Evolutionary conservation across 2,329 filamentous ascomycete species (phyloP).

Genomic region (Endocalyx cinctus): DNA sequence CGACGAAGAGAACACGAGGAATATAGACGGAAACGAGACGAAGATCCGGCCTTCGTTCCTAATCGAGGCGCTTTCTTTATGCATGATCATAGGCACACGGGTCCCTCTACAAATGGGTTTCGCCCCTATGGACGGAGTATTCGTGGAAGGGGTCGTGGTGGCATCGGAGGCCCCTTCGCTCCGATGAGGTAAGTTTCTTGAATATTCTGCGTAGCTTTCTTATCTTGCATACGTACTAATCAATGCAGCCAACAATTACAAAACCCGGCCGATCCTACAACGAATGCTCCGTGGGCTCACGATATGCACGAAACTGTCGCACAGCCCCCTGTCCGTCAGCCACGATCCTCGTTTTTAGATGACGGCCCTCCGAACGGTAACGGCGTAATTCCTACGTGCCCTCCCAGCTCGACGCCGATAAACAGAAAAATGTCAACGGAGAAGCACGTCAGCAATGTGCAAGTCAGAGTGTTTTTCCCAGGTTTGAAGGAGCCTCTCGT

Average conservation of each 20-base stretch:
- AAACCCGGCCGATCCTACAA: conserved; percentile 54
- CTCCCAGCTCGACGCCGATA: conserved; percentile 59
- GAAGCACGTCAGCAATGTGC: conserved; percentile 76
- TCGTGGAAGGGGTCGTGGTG: conserved; percentile 58
- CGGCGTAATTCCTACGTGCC: conserved; percentile 50
- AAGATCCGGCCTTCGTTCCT: conserved; percentile 89
- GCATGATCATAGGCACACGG: conserved; percentile 83
- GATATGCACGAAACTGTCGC: conserved; percentile 81
- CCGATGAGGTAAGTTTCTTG: conserved; percentile 59
- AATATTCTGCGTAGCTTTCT: conserved; percentile 7
- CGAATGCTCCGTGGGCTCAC: conserved; percentile 80
- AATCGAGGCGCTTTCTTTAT: conserved; percentile 95
- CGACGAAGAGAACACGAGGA: conserved; percentile 85
- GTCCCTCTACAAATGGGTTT: conserved; percentile 74
- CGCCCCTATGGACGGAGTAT: conserved; percentile 64
- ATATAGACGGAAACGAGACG: conserved; percentile 80
- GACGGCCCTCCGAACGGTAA: conserved; percentile 52
- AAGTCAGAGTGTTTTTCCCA: conserved; percentile 76
- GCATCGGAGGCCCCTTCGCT: conserved; percentile 51
- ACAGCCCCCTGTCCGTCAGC: conserved; percentile 37
- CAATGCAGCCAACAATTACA: conserved; percentile 32
- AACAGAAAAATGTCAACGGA: conserved; percentile 80
- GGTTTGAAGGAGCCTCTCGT: conserved; percentile 66
- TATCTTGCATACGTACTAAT: conserved; percentile 13
- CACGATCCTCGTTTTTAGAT: conserved; percentile 37